A percentile compares a stretch with the other conserved stretches of the same genome.
These are phyloP conservation scores for Suhomyces maxii DNA, from an alignment of 1,139 yeast genomes.

Conservation along the genomic window DNA sequence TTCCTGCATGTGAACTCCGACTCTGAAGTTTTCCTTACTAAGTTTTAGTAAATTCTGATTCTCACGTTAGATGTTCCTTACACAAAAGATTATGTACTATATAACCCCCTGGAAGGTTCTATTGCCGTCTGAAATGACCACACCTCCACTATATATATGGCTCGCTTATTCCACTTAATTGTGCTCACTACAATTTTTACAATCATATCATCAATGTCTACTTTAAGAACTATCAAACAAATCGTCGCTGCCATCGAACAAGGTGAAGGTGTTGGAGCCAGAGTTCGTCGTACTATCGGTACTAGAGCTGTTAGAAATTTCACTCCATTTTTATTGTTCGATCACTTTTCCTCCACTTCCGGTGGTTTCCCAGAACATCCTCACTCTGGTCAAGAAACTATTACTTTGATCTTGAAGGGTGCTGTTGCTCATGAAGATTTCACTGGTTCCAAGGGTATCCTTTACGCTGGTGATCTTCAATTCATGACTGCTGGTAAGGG, in stretches of 20 bases:
- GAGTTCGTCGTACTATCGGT: slow-evolving; percentile 82
- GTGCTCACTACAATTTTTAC: slow-evolving; percentile 5
- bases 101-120: slow-evolving; percentile 1
- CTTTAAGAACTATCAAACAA: slow-evolving; percentile 54
- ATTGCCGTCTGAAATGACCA: not conserved
- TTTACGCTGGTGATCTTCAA: slow-evolving; percentile 84
- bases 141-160: slow-evolving; percentile 8
- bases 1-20: not conserved
- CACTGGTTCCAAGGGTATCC: slow-evolving; percentile 77
- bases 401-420: slow-evolving; percentile 73
- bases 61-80: not conserved
- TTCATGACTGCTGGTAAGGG: slow-evolving; percentile 96
- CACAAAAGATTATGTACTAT: not conserved
- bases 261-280: slow-evolving; percentile 86
- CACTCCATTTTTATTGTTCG: slow-evolving; percentile 82
- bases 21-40: not conserved
- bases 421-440: slow-evolving; percentile 89
- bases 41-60: not conserved
- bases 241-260: slow-evolving; percentile 69
- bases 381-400: slow-evolving; percentile 88
- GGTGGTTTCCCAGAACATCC: slow-evolving; percentile 89
- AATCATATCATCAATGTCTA: slow-evolving; percentile 6
- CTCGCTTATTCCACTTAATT: not conserved
- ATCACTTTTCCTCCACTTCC: slow-evolving; percentile 60
- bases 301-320: slow-evolving; percentile 65